Percentiles rank a stretch among this genome's conserved stretches.
These are phyloP conservation scores for Malus sylvestris DNA, from an alignment of 306 rosid genomes.

Conservation along the genomic window DNA sequence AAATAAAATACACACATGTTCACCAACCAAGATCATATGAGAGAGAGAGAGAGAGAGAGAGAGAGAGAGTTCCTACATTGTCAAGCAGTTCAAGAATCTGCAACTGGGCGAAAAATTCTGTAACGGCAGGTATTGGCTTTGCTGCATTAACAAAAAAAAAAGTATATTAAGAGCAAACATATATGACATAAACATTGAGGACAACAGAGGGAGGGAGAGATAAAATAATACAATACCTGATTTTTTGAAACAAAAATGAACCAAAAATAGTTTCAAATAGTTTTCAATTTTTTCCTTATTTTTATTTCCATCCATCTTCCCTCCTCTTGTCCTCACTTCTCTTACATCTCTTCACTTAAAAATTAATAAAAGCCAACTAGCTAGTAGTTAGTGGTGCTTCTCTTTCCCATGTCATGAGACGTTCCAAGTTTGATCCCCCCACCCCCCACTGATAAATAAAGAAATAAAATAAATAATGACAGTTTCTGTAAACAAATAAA, in stretches of 20 bases:
- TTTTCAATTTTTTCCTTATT: too few species aligned
- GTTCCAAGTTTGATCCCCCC: background rate
- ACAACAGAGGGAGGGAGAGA: background rate
- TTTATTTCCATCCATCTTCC: background rate
- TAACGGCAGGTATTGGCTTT: conserved; percentile 59
- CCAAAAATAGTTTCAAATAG: background rate
- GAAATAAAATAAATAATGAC: background rate
- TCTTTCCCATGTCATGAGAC: background rate
- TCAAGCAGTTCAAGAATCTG: conserved; percentile 89
- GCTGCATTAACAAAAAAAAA: conserved; percentile 38
- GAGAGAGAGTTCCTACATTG: conserved; percentile 38
- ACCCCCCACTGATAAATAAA: background rate
- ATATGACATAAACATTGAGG: background rate
- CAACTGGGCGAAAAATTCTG: conserved; percentile 80
- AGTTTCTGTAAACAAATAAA: background rate
- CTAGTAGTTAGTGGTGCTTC: background rate
- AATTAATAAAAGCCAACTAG: background rate
- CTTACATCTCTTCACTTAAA: background rate
- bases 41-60: background rate
- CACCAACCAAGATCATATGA: background rate
- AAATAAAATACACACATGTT: background rate
- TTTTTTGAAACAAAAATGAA: background rate
- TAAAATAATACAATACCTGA: background rate
- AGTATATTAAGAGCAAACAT: background rate
- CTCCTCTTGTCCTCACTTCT: background rate